Conservation (phyloP, 2,329 filamentous ascomycete species). For the Diaporthe eres region DNA sequence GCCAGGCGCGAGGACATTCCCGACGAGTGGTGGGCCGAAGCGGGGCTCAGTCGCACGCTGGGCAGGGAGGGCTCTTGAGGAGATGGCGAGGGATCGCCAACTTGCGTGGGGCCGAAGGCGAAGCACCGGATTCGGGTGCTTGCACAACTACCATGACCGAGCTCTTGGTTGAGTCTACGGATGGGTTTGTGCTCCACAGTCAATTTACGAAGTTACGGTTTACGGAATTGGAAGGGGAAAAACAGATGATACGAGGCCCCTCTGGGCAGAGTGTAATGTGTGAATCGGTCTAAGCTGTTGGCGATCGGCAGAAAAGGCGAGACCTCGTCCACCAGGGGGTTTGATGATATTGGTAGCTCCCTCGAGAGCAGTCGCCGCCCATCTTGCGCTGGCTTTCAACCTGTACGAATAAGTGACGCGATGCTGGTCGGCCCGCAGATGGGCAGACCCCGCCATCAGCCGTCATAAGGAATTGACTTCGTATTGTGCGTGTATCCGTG, state of each 20-base stretch:
- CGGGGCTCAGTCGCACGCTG: conserved; percentile 74
- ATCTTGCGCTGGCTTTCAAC: conserved; percentile 1
- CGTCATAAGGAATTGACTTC: background rate
- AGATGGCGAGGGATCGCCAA: background rate
- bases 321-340: background rate
- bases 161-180: conserved; percentile 29
- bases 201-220: conserved; percentile 35
- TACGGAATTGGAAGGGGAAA: conserved; percentile 23
- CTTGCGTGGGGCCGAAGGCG: background rate
- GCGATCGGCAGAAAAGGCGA: background rate
- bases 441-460: background rate
- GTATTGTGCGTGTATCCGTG: background rate
- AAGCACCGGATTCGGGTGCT: background rate
- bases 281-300: conserved; percentile 2
- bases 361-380: background rate
- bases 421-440: background rate
- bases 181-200: conserved; percentile 4
- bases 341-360: background rate
- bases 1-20: conserved; percentile 81
- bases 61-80: conserved; percentile 54
- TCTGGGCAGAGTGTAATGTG: conserved; percentile 9
- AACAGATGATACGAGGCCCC: background rate
- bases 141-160: conserved; percentile 20
- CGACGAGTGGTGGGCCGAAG: conserved; percentile 85
- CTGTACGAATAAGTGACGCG: conserved; percentile 18